phyloP scores from a whole-genome alignment of 306 rosid genomes.

The Trifolium repens region DNA sequence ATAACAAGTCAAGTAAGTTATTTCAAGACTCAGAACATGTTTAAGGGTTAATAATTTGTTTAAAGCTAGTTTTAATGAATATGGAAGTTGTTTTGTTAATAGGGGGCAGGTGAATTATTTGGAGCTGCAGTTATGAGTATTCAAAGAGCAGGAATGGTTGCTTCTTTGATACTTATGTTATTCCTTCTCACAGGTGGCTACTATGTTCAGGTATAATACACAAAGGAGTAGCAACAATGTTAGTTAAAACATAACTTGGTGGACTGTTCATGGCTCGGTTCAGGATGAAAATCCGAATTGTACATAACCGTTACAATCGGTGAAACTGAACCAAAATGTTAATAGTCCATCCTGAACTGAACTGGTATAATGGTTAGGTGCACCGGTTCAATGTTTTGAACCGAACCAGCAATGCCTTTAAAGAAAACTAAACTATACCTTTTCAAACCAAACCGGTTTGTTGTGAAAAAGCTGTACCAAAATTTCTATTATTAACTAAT shows the following conservation, averaged over 20 bases:
- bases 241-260: not conserved
- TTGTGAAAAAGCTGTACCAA: too few species aligned
- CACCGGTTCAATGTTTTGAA: too few species aligned
- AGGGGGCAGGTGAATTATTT: conserved; percentile 98
- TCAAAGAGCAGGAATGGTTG: conserved; percentile 89
- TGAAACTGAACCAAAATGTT: not conserved
- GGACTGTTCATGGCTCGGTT: not conserved
- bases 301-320: not conserved
- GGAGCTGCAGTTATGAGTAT: conserved; percentile 95
- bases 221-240: too few species aligned
- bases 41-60: not conserved
- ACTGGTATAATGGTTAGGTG: too few species aligned
- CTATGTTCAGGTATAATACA: conserved; percentile 71
- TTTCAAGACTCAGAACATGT: conserved; percentile 4
- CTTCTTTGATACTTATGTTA: conserved; percentile 87
- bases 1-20: conserved; percentile 87
- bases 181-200: conserved; percentile 98
- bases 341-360: too few species aligned
- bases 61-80: conserved; percentile 20
- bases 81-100: conserved; percentile 1
- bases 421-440: not conserved
- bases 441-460: not conserved
- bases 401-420: too few species aligned
- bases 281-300: not conserved
- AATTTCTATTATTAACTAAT: too few species aligned